phyloP scores from a whole-genome alignment of 1,139 yeast genomes.

The Magnusiomyces magnusii region DNA sequence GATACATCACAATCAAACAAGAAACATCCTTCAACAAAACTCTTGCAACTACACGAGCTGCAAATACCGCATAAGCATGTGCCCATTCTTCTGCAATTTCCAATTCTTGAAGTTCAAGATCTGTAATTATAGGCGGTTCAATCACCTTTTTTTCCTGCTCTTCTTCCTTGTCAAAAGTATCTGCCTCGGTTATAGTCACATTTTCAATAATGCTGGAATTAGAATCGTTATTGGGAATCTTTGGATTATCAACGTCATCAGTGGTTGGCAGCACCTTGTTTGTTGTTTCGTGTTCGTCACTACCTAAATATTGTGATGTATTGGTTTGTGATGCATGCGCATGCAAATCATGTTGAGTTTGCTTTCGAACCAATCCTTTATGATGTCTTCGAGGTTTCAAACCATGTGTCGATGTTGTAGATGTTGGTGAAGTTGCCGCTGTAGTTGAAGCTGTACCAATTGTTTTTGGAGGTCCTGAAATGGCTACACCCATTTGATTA shows the following conservation, averaged over 20 bases:
- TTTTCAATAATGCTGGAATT: too few relatives aligned
- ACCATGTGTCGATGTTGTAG: background rate
- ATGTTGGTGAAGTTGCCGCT: background rate
- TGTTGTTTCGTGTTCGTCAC: too few relatives aligned
- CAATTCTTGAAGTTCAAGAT: conserved; percentile 1
- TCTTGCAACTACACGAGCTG: conserved; percentile 21
- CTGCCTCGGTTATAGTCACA: too few relatives aligned
- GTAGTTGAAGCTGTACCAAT: background rate
- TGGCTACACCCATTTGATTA: background rate
- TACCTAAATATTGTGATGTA: too few relatives aligned
- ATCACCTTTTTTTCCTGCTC: background rate
- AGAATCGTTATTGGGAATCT: too few relatives aligned
- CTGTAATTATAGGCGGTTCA: background rate
- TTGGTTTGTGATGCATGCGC: too few relatives aligned
- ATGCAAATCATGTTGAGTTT: background rate
- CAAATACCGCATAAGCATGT: conserved; percentile 19
- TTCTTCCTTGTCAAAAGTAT: too few relatives aligned
- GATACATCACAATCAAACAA: conserved; percentile 20
- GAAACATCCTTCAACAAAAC: conserved; percentile 23
- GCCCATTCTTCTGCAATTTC: conserved; percentile 18
- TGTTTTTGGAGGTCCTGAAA: background rate
- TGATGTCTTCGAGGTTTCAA: background rate
- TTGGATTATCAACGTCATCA: too few relatives aligned
- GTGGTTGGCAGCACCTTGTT: too few relatives aligned
- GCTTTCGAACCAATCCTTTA: background rate